Evolutionary conservation across 805 yeast species (phyloP).

Genomic region (Candida taoyuanica): DNA sequence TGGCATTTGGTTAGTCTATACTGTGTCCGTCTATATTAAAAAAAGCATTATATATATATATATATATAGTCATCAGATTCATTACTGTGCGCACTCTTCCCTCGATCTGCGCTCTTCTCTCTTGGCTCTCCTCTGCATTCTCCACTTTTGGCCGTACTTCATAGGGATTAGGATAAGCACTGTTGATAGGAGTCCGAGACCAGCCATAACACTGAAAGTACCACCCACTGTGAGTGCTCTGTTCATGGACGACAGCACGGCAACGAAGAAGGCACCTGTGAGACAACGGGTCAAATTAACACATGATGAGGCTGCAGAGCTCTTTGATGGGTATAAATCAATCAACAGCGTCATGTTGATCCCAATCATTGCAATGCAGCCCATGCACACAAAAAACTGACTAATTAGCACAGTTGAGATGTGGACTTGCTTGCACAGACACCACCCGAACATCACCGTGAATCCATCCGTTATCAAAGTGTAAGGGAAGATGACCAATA

Average conservation of each 20-base stretch:
- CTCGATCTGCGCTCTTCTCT: slow-evolving; percentile 1
- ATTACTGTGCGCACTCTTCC: too few species aligned
- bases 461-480: slow-evolving; percentile 35
- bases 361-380: slow-evolving; percentile 55
- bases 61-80: too few species aligned
- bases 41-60: too few species aligned
- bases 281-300: slow-evolving; percentile 70
- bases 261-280: slow-evolving; percentile 67
- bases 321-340: slow-evolving; percentile 66
- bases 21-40: too few species aligned
- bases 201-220: slow-evolving; percentile 68
- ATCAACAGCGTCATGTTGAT: slow-evolving; percentile 62
- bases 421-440: slow-evolving; percentile 37
- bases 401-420: slow-evolving; percentile 36
- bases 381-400: slow-evolving; percentile 51
- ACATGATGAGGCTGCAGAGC: slow-evolving; percentile 72
- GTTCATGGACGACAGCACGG: slow-evolving; percentile 60
- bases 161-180: slow-evolving; percentile 26
- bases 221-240: slow-evolving; percentile 63
- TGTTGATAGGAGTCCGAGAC: slow-evolving; percentile 33
- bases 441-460: slow-evolving; percentile 68
- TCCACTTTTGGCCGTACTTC: slow-evolving; percentile 30
- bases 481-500: slow-evolving; percentile 45
- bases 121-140: slow-evolving; percentile 20
- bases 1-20: slow-evolving; percentile 47